Conservation (phyloP, 371 early-diverging fungal genomes). For the Mucor piriformis region DNA sequence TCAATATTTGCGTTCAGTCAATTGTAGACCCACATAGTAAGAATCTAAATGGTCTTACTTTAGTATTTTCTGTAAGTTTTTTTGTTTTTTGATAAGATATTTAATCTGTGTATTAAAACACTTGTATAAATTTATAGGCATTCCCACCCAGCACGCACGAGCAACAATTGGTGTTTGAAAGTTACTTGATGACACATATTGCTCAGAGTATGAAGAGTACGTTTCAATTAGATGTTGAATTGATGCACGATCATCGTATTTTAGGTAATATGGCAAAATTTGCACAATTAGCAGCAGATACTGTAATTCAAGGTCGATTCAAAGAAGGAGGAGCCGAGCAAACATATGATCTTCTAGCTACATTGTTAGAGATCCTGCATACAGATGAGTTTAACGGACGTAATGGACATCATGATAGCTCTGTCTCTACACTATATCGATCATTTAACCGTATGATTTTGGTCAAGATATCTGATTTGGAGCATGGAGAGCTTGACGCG, state of each 20-base stretch:
- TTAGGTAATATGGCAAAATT: slow-evolving; percentile 61
- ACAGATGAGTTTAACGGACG: slow-evolving; percentile 32
- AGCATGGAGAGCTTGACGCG: slow-evolving; percentile 33
- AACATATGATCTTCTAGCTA: slow-evolving; percentile 62
- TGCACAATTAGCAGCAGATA: slow-evolving; percentile 67
- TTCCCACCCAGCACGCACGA: slow-evolving; percentile 47
- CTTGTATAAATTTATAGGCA: slow-evolving; percentile 10
- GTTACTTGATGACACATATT: slow-evolving; percentile 62
- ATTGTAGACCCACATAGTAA: slow-evolving; percentile 55
- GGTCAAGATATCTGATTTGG: slow-evolving; percentile 54
- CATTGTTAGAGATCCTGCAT: slow-evolving; percentile 55
- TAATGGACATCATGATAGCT: slow-evolving; percentile 18
- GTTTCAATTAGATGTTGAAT: slow-evolving; percentile 45
- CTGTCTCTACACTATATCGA: slow-evolving; percentile 41
- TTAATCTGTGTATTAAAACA: background rate
- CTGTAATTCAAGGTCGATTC: slow-evolving; percentile 62
- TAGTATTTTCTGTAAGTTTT: slow-evolving; percentile 49
- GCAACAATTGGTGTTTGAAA: slow-evolving; percentile 53
- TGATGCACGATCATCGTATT: slow-evolving; percentile 49
- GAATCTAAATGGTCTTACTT: slow-evolving; percentile 43
- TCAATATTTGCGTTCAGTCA: slow-evolving; percentile 58
- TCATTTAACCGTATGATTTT: slow-evolving; percentile 66
- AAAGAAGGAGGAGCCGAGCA: slow-evolving; percentile 53
- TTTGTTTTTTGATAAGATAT: background rate
- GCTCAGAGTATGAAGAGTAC: slow-evolving; percentile 58